Conservation (phyloP, 2,329 filamentous ascomycete species). For the Ploettnerulaceae sp. region DNA sequence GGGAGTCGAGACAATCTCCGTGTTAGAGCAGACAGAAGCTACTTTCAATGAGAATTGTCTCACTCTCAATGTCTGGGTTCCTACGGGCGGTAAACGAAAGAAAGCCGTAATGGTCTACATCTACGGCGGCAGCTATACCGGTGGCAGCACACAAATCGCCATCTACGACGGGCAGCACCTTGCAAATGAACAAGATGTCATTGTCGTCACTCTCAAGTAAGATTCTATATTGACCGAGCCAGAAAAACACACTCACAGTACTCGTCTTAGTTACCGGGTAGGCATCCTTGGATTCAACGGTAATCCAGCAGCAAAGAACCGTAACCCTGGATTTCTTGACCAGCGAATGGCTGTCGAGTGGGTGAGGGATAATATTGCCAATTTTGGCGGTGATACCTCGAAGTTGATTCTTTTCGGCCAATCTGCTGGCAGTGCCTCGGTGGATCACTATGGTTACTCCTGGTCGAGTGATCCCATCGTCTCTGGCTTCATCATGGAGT, state of each 20-base stretch:
- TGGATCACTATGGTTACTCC: slow-evolving; percentile 18
- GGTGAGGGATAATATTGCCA: slow-evolving; percentile 51
- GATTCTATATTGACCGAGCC: background rate
- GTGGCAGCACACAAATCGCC: slow-evolving; percentile 36
- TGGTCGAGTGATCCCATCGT: slow-evolving; percentile 19
- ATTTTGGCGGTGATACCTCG: slow-evolving; percentile 51
- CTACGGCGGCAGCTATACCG: slow-evolving; percentile 39
- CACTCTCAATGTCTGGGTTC: slow-evolving; percentile 36
- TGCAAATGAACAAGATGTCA: slow-evolving; percentile 38
- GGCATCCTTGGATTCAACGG: slow-evolving; percentile 25
- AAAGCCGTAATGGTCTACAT: slow-evolving; percentile 42
- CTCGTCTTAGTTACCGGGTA: slow-evolving; percentile 37
- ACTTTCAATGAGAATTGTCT: slow-evolving; percentile 34
- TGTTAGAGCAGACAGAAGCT: background rate
- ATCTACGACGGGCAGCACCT: slow-evolving; percentile 41
- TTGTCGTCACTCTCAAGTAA: slow-evolving; percentile 44
- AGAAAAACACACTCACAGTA: background rate
- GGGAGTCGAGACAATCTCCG: slow-evolving; percentile 1
- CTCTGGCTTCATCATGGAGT: slow-evolving; percentile 25
- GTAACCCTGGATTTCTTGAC: slow-evolving; percentile 47
- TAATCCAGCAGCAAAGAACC: background rate
- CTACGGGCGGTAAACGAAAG: slow-evolving; percentile 25
- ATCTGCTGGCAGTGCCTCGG: slow-evolving; percentile 48
- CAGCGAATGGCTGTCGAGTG: slow-evolving; percentile 53
- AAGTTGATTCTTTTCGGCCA: slow-evolving; percentile 50